Base-by-base conservation (phyloP, 495 filamentous ascomycete species). In the Aspergillus campestris region DNA sequence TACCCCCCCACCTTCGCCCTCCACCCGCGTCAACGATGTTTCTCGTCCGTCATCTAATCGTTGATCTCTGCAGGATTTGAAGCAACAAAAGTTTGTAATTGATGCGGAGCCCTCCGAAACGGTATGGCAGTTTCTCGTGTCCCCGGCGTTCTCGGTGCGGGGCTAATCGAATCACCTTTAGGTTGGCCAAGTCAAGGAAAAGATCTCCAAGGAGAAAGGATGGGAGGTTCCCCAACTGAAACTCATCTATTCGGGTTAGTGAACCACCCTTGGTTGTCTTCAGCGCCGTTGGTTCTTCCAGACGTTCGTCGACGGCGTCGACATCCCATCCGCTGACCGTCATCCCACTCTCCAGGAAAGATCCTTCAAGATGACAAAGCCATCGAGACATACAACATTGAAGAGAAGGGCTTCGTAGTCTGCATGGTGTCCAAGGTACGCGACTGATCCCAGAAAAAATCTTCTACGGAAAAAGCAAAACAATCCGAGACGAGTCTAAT, bases 331-430 rank as follows among this genome's bases (percentile, higher is more conserved):
- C 38, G 35, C 48, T 55, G 32, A 50, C 50, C 11, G 29, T 15
- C 34, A 14, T 31, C 29, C 42, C 8, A 34, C 45, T 27, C 37
- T 47, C 56, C 53, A 96, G 90, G 92, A 66, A 98, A 98, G 71
- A 95, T 98, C 50, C 75, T 98, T 48, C 87, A 94, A 68, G 92
- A 98, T 86, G 86, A 83, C 49, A 91, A 95, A 56, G 91, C 91
- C 11, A 83, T 97, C 52, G 89, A 89, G 61, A 86, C 84, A 5
- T 96, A 95, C 72, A 94, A 84, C 69, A 95, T 98, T 47, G 91
- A 98, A 69, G 92, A 97, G 77, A 98, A 97, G 77, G 92, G 92
- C 18, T 97, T 95, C 63, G 84, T 98, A 55, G 94, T 98, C 35
- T 98, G 92, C 66, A 92, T 98, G 79, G 80, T 92, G 36, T 83